A percentile compares a stretch with the other conserved stretches of the same genome.
phyloP scores from a whole-genome alignment of 768 basidiomycete species.

The Tephrocybe sp. region DNA sequence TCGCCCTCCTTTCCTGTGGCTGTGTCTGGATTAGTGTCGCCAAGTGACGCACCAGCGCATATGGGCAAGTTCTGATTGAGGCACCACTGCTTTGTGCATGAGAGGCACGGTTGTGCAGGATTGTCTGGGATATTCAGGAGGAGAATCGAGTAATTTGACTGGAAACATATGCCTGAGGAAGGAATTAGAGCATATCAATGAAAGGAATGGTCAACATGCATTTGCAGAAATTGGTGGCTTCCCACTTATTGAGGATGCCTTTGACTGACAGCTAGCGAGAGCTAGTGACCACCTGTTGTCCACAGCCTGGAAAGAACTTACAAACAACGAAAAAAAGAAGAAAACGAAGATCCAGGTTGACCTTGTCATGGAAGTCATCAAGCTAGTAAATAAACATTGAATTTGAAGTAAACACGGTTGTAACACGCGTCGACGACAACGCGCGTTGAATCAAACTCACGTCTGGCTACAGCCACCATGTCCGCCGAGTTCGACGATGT shows the following conservation, averaged over 20 bases:
- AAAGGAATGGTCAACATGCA: constrained; percentile 39
- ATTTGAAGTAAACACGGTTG: background rate
- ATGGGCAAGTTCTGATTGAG: constrained; percentile 86
- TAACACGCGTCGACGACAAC: constrained; percentile 4
- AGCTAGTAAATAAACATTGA: background rate
- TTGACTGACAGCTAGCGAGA: constrained; percentile 26
- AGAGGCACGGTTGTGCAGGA: constrained; percentile 86
- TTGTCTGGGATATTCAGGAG: constrained; percentile 78
- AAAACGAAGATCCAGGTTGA: constrained; percentile 4
- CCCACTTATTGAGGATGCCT: constrained; percentile 69
- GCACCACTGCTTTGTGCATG: constrained; percentile 96
- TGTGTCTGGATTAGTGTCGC: constrained; percentile 88
- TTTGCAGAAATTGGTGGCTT: constrained; percentile 90
- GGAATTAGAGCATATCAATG: background rate
- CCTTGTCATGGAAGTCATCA: constrained; percentile 9
- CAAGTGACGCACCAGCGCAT: constrained; percentile 76
- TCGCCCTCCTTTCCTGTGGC: constrained; percentile 95
- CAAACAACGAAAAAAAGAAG: constrained; percentile 20
- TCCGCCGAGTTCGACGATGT: constrained; percentile 89
- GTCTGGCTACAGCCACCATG: constrained; percentile 40
- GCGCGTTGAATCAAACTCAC: constrained; percentile 14
- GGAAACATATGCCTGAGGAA: constrained; percentile 82
- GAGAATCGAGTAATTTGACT: constrained; percentile 82
- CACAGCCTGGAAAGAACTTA: constrained; percentile 14
- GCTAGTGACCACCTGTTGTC: background rate